Percentiles rank a stretch among this genome's conserved stretches.
These are phyloP conservation scores for Cutaneotrichosporon cavernicola DNA, from an alignment of 1,284 basidiomycete genomes.

Conservation along the genomic window DNA sequence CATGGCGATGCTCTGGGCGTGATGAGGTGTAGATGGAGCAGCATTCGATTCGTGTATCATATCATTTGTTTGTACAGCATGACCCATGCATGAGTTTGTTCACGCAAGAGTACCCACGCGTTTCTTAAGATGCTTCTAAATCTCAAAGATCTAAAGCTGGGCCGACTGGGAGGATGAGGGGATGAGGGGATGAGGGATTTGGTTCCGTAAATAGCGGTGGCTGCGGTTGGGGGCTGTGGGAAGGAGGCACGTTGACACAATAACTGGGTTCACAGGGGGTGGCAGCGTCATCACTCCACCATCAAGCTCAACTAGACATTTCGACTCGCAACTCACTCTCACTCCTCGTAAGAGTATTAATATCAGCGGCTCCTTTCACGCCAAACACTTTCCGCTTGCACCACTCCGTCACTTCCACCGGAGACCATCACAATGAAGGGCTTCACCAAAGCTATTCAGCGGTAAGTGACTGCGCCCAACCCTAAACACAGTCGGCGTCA, in stretches of 20 bases:
- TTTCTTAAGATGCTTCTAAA: no score
- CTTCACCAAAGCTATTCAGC: constrained; percentile 70
- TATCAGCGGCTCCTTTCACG: no score
- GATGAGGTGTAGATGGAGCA: background rate
- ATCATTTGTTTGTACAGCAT: constrained; percentile 2
- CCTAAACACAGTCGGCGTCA: no score
- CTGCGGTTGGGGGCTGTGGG: background rate
- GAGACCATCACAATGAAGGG: constrained; percentile 65
- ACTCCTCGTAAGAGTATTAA: no score
- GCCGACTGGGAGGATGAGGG: background rate
- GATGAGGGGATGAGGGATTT: background rate
- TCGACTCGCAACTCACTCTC: background rate
- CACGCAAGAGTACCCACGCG: no score
- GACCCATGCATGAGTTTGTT: background rate
- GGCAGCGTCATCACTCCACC: constrained; percentile 7
- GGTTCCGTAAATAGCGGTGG: background rate
- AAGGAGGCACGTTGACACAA: background rate
- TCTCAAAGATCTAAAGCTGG: background rate
- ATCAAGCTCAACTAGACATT: background rate
- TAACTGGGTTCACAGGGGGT: no score
- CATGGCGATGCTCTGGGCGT: constrained; percentile 6
- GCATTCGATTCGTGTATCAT: constrained; percentile 2
- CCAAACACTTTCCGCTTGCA: background rate
- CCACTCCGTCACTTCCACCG: background rate
- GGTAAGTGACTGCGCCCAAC: constrained; percentile 56